A percentile compares a stretch with the other conserved stretches of the same genome.
Evolutionary conservation across 148 eudicot species (phyloP).

Genomic region (Polygonum maritimum): DNA sequence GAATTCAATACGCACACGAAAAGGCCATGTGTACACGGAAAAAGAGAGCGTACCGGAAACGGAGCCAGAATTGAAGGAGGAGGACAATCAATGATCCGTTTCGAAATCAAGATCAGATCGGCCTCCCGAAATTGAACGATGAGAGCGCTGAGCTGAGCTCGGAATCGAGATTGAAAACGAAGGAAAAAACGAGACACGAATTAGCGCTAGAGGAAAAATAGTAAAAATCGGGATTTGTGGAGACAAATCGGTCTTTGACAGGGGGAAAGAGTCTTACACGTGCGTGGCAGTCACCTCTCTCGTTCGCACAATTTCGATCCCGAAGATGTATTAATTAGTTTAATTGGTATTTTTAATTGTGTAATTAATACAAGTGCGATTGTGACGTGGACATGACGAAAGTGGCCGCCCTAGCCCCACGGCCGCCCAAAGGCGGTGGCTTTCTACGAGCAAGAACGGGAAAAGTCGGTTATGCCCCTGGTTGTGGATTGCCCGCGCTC

Average conservation of each 20-base stretch:
- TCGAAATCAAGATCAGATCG: background rate
- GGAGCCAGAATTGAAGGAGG: background rate
- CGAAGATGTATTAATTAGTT: background rate
- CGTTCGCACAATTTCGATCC: constrained; percentile 5
- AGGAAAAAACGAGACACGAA: background rate
- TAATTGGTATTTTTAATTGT: too few relatives aligned
- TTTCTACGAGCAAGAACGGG: background rate
- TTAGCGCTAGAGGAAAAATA: background rate
- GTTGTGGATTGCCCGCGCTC: background rate
- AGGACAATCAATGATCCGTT: background rate
- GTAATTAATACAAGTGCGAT: background rate
- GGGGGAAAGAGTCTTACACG: background rate
- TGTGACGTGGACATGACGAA: background rate
- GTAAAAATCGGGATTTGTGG: background rate
- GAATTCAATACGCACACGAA: constrained; percentile 1
- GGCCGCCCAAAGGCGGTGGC: background rate
- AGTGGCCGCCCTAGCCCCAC: background rate
- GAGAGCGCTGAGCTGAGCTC: background rate
- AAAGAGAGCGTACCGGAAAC: constrained; percentile 6
- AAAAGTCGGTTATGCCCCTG: too few relatives aligned
- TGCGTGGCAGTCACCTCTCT: constrained; percentile 11
- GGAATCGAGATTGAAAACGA: background rate
- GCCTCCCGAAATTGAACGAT: constrained; percentile 1
- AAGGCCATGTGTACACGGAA: background rate
- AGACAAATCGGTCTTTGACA: background rate